Base-by-base conservation (phyloP, 148 eudicot genomes). In the Fagopyrum esculentum region DNA sequence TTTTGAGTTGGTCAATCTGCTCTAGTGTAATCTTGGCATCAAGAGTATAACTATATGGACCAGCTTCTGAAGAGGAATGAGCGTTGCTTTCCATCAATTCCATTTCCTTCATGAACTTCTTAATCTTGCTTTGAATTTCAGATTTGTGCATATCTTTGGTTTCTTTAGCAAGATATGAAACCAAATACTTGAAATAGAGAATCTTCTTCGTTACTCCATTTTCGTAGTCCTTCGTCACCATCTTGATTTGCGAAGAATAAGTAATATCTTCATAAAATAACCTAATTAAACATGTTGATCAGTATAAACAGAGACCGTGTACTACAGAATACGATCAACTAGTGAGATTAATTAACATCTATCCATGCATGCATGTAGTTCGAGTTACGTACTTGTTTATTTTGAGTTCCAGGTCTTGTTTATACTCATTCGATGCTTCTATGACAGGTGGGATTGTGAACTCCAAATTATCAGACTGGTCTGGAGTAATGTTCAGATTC, bases 171-270 rank as follows among this genome's bases (percentile, higher is more conserved):
- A 47, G 73, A 17, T 71, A 45, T 4, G 73, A 71, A 12, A 72
- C 74, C 74, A 72, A 45, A 11, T 72, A 72, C 57, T 68, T 69
- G 50, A 76, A 76, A 76, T 69, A 26, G n/a, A 69, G 7, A 7
- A 6, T 61, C 19, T 69, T 68, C 73, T 76, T 76, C 9, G 61
- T 48, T 4, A 45, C 71, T 57, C 13, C 71, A 6, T 9, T 68
- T 5, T 9, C 12, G 3, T 15, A 64, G 64, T 68, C 78, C 19
- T 68, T 69, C 73, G n/a, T 50, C 51, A 43, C 17, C 49, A 76
- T 64, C 50, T 76, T 19, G 16, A 4, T 35, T 43, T 76, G 43
- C 9, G 73, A 44, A 17, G 55, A 46, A 57, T 46, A 50, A 13
- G 52, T 26, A 50, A 6, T 9, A 50, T 46, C 49, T 22, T 50